Percentiles rank a stretch among this genome's conserved stretches.
Evolutionary conservation across 2,329 filamentous ascomycete genomes (phyloP).

Genomic region (Ophiosphaerella narmari): DNA sequence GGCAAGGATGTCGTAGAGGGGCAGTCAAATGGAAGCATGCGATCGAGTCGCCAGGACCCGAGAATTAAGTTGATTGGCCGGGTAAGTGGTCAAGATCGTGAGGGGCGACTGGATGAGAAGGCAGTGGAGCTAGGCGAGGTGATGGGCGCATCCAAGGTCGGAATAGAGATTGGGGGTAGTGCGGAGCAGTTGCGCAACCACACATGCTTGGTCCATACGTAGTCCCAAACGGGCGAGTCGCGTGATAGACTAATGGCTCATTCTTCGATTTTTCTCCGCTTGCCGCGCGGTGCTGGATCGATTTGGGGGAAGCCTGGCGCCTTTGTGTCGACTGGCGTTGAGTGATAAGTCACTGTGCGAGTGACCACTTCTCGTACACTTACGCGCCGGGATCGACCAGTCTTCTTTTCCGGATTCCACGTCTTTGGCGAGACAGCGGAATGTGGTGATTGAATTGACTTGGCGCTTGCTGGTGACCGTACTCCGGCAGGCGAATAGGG

Average conservation of each 20-base stretch:
- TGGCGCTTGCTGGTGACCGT: slow-evolving; percentile 70
- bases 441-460: slow-evolving; percentile 66
- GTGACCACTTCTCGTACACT: slow-evolving; percentile 89
- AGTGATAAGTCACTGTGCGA: slow-evolving; percentile 88
- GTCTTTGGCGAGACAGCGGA: slow-evolving; percentile 77
- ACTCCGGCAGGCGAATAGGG: slow-evolving; percentile 67
- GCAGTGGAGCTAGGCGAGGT: slow-evolving; percentile 18
- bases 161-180: slow-evolving; percentile 20
- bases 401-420: slow-evolving; percentile 74
- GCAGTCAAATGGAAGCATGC: slow-evolving; percentile 28
- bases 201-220: slow-evolving; percentile 20
- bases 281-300: slow-evolving; percentile 88
- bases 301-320: slow-evolving; percentile 62
- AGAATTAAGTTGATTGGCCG: slow-evolving; percentile 28
- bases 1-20: slow-evolving; percentile 5
- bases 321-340: slow-evolving; percentile 49
- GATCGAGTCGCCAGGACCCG: slow-evolving; percentile 45
- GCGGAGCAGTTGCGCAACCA: slow-evolving; percentile 31
- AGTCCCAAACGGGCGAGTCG: slow-evolving; percentile 18
- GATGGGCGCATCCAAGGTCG: slow-evolving; percentile 26
- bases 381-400: slow-evolving; percentile 62
- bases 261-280: slow-evolving; percentile 76
- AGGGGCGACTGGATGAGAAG: slow-evolving; percentile 6
- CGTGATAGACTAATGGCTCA: slow-evolving; percentile 16
- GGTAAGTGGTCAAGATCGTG: slow-evolving; percentile 9